Conservation (phyloP, 176 grass and related monocot species). For the Dendrocalamus sinicus region DNA sequence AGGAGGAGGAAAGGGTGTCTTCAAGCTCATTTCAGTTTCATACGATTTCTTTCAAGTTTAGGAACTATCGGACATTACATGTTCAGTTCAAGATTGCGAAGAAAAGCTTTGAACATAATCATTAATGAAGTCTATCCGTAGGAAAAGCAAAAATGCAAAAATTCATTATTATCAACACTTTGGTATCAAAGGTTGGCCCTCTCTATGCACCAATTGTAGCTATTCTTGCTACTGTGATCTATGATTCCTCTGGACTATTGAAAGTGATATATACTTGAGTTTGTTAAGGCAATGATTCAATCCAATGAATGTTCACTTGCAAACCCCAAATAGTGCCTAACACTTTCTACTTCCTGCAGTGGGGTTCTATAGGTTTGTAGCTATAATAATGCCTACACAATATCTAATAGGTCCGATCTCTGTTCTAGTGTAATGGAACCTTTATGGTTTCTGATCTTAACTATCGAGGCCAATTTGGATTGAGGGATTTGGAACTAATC, state of each 20-base stretch:
- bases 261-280: not conserved
- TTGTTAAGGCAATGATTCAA: not conserved
- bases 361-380: not conserved
- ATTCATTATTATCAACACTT: constrained; percentile 3
- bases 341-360: not conserved
- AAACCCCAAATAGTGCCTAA: not conserved
- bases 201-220: not conserved
- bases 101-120: not conserved
- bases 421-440: not conserved
- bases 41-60: not conserved
- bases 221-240: not conserved
- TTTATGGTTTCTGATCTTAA: not conserved
- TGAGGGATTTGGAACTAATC: not conserved
- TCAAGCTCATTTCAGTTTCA: not conserved
- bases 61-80: not conserved
- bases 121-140: not conserved
- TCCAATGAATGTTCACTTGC: constrained; percentile 6
- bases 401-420: not conserved
- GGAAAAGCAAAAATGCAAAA: not conserved
- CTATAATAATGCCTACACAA: not conserved
- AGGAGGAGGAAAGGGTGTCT: not conserved
- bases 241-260: constrained; percentile 15
- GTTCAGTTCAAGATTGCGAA: not conserved
- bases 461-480: not conserved
- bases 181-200: not conserved